Base-by-base conservation (phyloP, 129 eudicot genomes). In the Silybum marianum region DNA sequence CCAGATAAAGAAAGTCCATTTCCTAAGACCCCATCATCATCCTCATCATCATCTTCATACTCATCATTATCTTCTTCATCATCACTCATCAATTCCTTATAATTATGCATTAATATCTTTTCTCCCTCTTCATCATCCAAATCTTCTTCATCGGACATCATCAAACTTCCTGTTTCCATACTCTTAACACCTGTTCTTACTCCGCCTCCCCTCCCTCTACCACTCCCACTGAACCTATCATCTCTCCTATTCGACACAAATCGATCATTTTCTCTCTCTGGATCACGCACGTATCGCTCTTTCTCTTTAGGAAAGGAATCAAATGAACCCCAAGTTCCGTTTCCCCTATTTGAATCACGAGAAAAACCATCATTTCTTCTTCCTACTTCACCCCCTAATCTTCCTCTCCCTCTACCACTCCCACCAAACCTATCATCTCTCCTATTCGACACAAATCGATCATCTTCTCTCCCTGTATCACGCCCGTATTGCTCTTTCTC, bases 31-130 rank as follows among this genome's bases (percentile, higher is more conserved):
- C 30, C 87, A 68, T 71, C 86, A n/a, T 62, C 89, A n/a, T 84
- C 87, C 10, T 78, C 90, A 18, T 83, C 92, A 7, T 86, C 74
- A 5, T 84, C 92, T 0, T 87, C 90, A 18, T 69, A 72, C 1
- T 76, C 88, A 30, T 79, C 93, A 42, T 77, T 87, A n/a, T 89
- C 89, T 58, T 87, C 93, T 30, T 82, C 89, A 24, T 82, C 89
- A 24, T 88, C 91, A 40, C 87, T 88, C 48, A 90, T 80, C 85
- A 90, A 83, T 7, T 87, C 90, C 42, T 77, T 82, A 71, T 87
- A 86, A 60, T 84, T 86, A 87, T 66, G 78, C 87, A 69, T 82
- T 24, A 86, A 74, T 39, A 77, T 84, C 40, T 73, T 74, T 11
- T 89, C 75, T 7, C 75, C 91, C 76, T 40, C 86, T 42, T 86